A percentile compares a stretch with the other conserved stretches of the same genome.
Evolutionary conservation across 2,329 filamentous ascomycete genomes (phyloP).

Genomic region (Phialocephala subalpina): DNA sequence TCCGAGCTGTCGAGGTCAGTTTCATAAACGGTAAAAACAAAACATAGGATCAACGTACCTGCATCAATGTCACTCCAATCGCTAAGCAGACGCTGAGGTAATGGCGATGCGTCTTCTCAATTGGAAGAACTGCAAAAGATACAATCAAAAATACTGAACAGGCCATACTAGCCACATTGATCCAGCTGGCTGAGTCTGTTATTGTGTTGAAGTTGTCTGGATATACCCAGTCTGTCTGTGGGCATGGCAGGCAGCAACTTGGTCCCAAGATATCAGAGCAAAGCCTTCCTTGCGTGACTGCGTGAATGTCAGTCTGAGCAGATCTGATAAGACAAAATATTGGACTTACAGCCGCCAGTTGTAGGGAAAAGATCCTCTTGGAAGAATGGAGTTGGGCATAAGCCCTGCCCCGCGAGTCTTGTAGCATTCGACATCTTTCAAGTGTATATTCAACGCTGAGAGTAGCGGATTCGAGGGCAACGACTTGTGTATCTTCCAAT

Average conservation of each 20-base stretch:
- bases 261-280: conserved; percentile 61
- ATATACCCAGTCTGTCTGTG: conserved; percentile 80
- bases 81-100: conserved; percentile 92
- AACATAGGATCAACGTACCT: conserved; percentile 61
- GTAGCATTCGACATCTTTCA: conserved; percentile 30
- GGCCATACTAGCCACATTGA: conserved; percentile 77
- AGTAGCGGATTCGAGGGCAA: conserved; percentile 1
- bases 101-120: conserved; percentile 90
- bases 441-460: conserved; percentile 2
- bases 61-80: conserved; percentile 78
- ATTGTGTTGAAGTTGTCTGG: conserved; percentile 66
- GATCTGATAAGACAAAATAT: background rate
- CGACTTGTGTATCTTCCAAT: background rate
- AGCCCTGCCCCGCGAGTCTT: conserved; percentile 46
- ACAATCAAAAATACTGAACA: conserved; percentile 79
- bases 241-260: conserved; percentile 89
- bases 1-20: conserved; percentile 67
- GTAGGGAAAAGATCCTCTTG: conserved; percentile 66
- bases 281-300: conserved; percentile 63
- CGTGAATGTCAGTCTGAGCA: background rate
- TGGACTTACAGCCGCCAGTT: conserved; percentile 70
- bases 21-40: background rate
- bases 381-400: conserved; percentile 75
- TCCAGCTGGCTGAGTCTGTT: conserved; percentile 77
- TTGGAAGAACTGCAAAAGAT: conserved; percentile 82